phyloP scores from a whole-genome alignment of 495 filamentous ascomycete genomes.

The Trichoderma gamsii region DNA sequence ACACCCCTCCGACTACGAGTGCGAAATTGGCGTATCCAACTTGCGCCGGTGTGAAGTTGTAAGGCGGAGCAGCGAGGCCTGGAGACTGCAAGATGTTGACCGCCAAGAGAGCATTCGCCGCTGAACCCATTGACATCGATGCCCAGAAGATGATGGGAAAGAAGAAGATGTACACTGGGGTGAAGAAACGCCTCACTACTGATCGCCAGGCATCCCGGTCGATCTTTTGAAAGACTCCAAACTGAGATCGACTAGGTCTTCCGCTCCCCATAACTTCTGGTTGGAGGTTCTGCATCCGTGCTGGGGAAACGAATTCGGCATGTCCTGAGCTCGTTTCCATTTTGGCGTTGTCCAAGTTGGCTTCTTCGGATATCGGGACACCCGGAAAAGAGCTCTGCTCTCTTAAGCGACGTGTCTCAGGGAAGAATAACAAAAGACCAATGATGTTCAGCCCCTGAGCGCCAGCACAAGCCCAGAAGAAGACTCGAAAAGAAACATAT shows the following conservation, averaged over 20 bases:
- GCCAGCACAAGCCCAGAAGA: constrained; percentile 44
- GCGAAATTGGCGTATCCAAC: constrained; percentile 49
- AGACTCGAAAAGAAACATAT: not conserved
- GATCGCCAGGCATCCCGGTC: constrained; percentile 29
- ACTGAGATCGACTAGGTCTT: constrained; percentile 49
- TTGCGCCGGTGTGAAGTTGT: constrained; percentile 45
- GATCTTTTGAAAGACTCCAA: constrained; percentile 43
- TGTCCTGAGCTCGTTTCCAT: not conserved
- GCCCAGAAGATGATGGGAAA: constrained; percentile 59
- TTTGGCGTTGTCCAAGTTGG: not conserved
- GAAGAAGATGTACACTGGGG: constrained; percentile 51
- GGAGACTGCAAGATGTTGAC: constrained; percentile 59
- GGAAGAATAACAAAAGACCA: constrained; percentile 27
- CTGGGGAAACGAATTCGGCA: not conserved
- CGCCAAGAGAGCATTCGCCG: constrained; percentile 51
- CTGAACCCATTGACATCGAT: constrained; percentile 55
- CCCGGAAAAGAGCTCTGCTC: not conserved
- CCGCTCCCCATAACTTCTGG: not conserved
- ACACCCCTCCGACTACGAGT: constrained; percentile 24
- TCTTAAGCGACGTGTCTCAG: constrained; percentile 51
- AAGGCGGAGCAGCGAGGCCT: constrained; percentile 54
- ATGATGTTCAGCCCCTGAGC: constrained; percentile 27
- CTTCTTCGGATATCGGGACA: not conserved
- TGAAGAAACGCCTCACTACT: constrained; percentile 34
- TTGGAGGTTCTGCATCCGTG: not conserved